Percentiles rank a stretch among this genome's conserved stretches.
These are phyloP conservation scores for Xylariaceae sp. DNA, from an alignment of 2,329 filamentous ascomycete genomes.

Conservation along the genomic window DNA sequence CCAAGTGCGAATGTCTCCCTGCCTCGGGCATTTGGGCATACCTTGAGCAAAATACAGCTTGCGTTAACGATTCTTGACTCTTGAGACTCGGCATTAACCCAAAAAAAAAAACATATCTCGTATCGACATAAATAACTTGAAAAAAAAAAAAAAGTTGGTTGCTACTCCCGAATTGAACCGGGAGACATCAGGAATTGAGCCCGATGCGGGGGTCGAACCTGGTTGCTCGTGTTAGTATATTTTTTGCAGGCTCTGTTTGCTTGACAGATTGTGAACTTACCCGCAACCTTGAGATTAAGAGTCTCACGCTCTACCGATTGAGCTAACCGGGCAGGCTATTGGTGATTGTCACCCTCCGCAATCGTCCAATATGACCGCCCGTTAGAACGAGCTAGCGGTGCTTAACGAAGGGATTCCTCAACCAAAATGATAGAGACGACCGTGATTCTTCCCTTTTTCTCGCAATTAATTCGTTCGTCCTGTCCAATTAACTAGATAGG, in stretches of 20 bases:
- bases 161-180: constrained; percentile 1
- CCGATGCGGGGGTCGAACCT: constrained; percentile 43
- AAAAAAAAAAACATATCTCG: too few relatives aligned
- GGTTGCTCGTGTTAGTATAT: neutral
- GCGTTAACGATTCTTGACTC: too few relatives aligned
- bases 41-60: too few relatives aligned
- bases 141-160: constrained; percentile 1
- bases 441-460: neutral
- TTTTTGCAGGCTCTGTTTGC: neutral
- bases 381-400: neutral
- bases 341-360: neutral
- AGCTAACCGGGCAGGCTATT: constrained; percentile 53
- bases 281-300: constrained; percentile 45
- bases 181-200: constrained; percentile 38
- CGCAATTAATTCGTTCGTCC: neutral
- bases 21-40: too few relatives aligned
- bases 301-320: constrained; percentile 70
- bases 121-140: neutral
- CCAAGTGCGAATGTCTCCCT: too few relatives aligned
- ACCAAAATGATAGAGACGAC: neutral
- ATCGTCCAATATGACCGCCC: neutral
- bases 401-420: neutral
- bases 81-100: too few relatives aligned
- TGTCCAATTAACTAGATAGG: too few relatives aligned
- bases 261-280: constrained; percentile 12